phyloP scores from a whole-genome alignment of 805 yeast species.

The Yamadazyma phyllophila region DNA sequence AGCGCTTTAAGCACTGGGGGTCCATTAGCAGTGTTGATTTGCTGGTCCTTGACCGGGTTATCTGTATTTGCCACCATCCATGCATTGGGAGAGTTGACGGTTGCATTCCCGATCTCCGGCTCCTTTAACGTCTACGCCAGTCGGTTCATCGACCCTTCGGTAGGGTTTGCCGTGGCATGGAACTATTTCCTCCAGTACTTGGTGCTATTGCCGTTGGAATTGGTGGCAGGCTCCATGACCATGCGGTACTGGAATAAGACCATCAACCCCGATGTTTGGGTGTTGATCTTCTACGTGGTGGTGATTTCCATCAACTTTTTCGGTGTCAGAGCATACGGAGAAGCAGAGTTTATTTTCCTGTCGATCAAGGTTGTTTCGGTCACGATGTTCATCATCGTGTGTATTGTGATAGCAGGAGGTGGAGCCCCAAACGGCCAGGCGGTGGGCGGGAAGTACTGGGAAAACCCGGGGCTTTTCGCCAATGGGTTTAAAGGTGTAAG shows the following conservation, averaged over 20 bases:
- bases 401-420: slow-evolving; percentile 40
- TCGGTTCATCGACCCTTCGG: slow-evolving; percentile 62
- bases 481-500: slow-evolving; percentile 44
- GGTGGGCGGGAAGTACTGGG: slow-evolving; percentile 51
- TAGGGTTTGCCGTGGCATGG: slow-evolving; percentile 75
- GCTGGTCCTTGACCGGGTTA: slow-evolving; percentile 36
- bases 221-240: slow-evolving; percentile 59
- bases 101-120: slow-evolving; percentile 42
- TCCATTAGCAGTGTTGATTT: slow-evolving; percentile 39
- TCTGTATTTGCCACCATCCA: slow-evolving; percentile 40
- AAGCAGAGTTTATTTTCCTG: slow-evolving; percentile 64
- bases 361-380: slow-evolving; percentile 61
- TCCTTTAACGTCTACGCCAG: slow-evolving; percentile 55
- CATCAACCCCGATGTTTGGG: slow-evolving; percentile 61
- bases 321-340: slow-evolving; percentile 60
- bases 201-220: slow-evolving; percentile 62
- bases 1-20: slow-evolving; percentile 37
- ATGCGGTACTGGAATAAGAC: slow-evolving; percentile 52
- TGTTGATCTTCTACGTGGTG: slow-evolving; percentile 49
- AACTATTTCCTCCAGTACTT: slow-evolving; percentile 59
- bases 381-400: slow-evolving; percentile 53
- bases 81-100: slow-evolving; percentile 47
- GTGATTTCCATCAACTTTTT: slow-evolving; percentile 47
- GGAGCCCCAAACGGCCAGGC: slow-evolving; percentile 50
- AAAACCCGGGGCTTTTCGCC: slow-evolving; percentile 54